Evolutionary conservation across 2,329 filamentous ascomycete genomes (phyloP), one percentile per base, ranked within the genome.

Genomic region (Parafenestella ontariensis): DNA sequence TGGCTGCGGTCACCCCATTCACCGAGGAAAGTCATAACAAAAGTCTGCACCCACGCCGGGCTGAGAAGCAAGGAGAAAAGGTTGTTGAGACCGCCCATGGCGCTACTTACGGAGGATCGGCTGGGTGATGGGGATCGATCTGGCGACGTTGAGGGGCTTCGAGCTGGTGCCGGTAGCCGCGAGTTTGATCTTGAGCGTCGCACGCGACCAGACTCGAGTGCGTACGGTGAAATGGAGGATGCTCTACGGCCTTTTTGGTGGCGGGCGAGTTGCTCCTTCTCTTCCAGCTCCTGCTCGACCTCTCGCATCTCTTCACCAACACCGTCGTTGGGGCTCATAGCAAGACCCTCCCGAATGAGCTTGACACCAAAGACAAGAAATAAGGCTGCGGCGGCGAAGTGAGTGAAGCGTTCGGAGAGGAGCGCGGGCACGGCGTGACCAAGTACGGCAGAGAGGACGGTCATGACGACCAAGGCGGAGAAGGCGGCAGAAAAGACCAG

Each of bases 1-100:
- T 99, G 95, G 74, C 91, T 96, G 64, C 95, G 87, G 71, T 99
- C 95, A 52, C 95, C 95, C 95, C 95, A 99, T 76, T 99, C 95
- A 36, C 95, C 95, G 26, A 99, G 80, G 79, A 99, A 99, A 2
- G 95, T 99, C 95, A 99, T 99, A 66, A 96, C 86, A 73, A 99
- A 99, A 0, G 95, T 99, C 78, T 98, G 94, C 13, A 99, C 95
- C 95, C 95, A 99, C 0, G 93, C 95, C 1, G 95, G 95, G 76
- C 91, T 96, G 34, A 99, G 83, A 4, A 99, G 84, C 6, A 99
- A 82, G 10, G 91, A 92, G 59, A 92, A 86, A 3, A 99, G 85
- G 68, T 99, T 99, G 74, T 88, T 87, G 21, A 97, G 79, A 1
- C 95, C 93, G 18, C 83, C 73, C n/a, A 85, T 56, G 9, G 79